phyloP scores from a whole-genome alignment of 768 basidiomycete species.

The Macrolepiota dolichaula region DNA sequence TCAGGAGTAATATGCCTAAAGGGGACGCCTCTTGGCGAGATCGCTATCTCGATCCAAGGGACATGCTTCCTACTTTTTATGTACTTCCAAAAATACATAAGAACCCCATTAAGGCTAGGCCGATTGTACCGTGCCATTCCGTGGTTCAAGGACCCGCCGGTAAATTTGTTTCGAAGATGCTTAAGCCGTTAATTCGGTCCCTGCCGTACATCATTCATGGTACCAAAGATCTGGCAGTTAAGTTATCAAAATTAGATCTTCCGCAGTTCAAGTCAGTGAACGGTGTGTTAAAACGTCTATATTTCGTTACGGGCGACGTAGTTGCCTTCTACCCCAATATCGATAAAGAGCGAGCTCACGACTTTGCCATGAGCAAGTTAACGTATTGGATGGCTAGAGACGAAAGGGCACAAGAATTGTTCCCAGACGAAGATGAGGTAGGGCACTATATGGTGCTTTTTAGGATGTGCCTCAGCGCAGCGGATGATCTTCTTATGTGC shows the following conservation, averaged over 20 bases:
- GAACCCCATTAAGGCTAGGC: neutral
- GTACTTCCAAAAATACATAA: neutral
- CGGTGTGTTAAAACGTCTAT: conserved; percentile 11
- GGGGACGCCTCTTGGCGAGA: too few species aligned
- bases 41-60: too few species aligned
- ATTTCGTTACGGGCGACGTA: neutral
- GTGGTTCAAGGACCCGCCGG: neutral
- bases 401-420: neutral
- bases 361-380: neutral
- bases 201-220: conserved; percentile 12
- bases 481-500: conserved; percentile 19
- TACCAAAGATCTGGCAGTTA: conserved; percentile 11
- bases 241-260: conserved; percentile 9
- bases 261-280: neutral
- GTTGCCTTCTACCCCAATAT: conserved; percentile 18
- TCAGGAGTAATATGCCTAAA: too few species aligned
- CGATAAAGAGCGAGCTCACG: conserved; percentile 6
- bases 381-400: neutral
- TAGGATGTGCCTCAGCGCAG: conserved; percentile 12
- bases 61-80: neutral
- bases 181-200: conserved; percentile 8
- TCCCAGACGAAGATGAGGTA: neutral
- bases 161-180: conserved; percentile 12
- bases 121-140: neutral
- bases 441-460: conserved; percentile 9